Evolutionary conservation across 345 rosid species (phyloP).

Genomic region (Pistacia integerrima): DNA sequence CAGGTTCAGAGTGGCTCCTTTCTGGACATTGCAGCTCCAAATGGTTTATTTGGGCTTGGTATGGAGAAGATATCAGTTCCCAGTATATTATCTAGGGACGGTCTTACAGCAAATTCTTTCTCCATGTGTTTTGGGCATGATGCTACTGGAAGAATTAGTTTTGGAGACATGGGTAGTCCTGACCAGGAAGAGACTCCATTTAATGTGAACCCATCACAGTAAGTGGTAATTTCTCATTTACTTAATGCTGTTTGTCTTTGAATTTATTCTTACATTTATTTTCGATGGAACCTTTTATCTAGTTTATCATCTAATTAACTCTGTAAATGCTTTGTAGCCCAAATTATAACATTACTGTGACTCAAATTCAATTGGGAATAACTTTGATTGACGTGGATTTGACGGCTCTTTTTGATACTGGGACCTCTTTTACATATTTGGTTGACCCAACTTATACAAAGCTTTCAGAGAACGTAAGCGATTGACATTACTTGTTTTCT

Average conservation of each 20-base stretch:
- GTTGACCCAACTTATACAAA: conserved; percentile 57
- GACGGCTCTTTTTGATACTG: conserved; percentile 75
- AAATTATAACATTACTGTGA: conserved; percentile 61
- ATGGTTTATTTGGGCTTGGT: conserved; percentile 85
- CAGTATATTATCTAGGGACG: conserved; percentile 73
- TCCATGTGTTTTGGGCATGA: conserved; percentile 88
- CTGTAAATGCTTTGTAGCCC: conserved; percentile 55
- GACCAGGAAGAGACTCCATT: conserved; percentile 87
- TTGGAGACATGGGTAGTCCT: conserved; percentile 81
- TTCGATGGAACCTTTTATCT: conserved; percentile 6
- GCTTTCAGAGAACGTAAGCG: conserved; percentile 63
- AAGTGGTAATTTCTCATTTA: conserved; percentile 55
- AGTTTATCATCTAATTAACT: conserved; percentile 10
- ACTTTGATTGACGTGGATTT: conserved; percentile 50
- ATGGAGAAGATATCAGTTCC: conserved; percentile 92
- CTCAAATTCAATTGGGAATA: conserved; percentile 69
- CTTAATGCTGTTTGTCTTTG: conserved; percentile 23
- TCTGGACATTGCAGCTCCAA: conserved; percentile 84
- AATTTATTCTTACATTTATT: conserved; percentile 7
- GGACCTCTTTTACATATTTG: conserved; percentile 88
- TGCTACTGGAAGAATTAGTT: conserved; percentile 86
- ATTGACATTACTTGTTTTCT: not conserved
- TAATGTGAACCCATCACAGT: conserved; percentile 76
- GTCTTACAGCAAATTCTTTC: conserved; percentile 74
- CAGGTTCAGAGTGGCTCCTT: conserved; percentile 94